Evolutionary conservation across 129 eudicot species (phyloP).

Genomic region (Centella asiatica): DNA sequence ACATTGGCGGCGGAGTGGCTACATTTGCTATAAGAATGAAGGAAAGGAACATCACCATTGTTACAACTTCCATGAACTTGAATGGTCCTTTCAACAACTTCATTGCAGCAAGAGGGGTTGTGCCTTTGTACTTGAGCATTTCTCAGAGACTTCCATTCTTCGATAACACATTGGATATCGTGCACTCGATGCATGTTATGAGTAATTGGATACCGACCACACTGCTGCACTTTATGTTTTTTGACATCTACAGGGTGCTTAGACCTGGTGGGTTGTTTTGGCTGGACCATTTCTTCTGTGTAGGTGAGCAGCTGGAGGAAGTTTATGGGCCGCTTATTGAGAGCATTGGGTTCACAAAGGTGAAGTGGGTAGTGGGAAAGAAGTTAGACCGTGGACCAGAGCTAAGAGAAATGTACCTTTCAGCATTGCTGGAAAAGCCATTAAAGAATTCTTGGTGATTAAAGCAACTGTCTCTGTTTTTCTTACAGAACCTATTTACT

Average conservation of each 20-base stretch:
- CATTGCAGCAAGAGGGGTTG: constrained; percentile 63
- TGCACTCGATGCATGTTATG: constrained; percentile 71
- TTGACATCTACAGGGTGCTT: constrained; percentile 56
- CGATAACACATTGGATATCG: constrained; percentile 60
- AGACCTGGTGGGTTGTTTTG: constrained; percentile 77
- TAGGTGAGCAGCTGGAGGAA: constrained; percentile 43
- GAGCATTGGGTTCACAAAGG: constrained; percentile 45
- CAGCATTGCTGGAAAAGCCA: constrained; percentile 64
- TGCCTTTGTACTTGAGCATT: constrained; percentile 54
- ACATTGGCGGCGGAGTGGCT: constrained; percentile 58
- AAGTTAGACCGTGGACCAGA: constrained; percentile 54
- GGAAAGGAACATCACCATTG: constrained; percentile 46
- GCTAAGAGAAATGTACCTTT: constrained; percentile 52
- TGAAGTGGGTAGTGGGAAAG: constrained; percentile 51
- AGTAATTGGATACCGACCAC: constrained; percentile 68
- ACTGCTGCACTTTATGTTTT: constrained; percentile 46
- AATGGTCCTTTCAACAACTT: constrained; percentile 61
- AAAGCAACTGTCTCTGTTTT: not conserved
- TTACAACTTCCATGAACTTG: constrained; percentile 60
- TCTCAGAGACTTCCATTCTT: constrained; percentile 62
- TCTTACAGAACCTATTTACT: not conserved
- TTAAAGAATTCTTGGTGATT: constrained; percentile 43
- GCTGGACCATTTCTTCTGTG: constrained; percentile 65
- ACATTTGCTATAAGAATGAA: constrained; percentile 68
- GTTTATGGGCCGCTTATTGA: constrained; percentile 42